Base-by-base conservation (phyloP, 2,329 filamentous ascomycete genomes). In the Diaporthe sp. region DNA sequence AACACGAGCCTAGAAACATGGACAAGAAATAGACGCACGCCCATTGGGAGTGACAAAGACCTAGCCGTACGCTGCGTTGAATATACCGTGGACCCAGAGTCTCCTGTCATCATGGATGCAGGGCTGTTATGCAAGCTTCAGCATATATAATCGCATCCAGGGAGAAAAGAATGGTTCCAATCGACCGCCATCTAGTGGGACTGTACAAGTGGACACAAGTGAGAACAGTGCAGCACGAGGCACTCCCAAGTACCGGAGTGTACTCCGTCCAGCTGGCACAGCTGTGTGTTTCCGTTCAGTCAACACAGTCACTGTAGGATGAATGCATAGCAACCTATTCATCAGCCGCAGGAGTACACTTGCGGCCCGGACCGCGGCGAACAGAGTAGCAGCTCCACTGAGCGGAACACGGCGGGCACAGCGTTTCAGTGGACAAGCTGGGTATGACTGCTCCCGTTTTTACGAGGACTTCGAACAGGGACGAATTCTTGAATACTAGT, bases 171-270 rank as follows among this genome's bases (percentile, higher is more conserved):
- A 6, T 12, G 17, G 17, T 12, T 22, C 8, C 30, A 35, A 19
- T 9, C 12, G 13, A 8, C 19, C 44, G 19, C 8, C 19, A n/a
- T n/a, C n/a, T n/a, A n/a, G n/a, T n/a, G n/a, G n/a, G n/a, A n/a
- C n/a, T n/a, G n/a, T 19, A 12, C 17, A 35, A 22, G 9, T 56
- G 19, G 30, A 22, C 2, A 9, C 15, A 22, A 56, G 19, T 12
- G 2, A 37, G 15, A n/a, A 10, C 4, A n/a, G 19, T 8, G 22
- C 27, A 37, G 55, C 30, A 35, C 8, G 19, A 58, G 9, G 19
- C 2, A 22, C 0, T 6, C 10, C 4, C 2, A 2, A 12, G 19
- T n/a, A 15, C 10, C 19, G 3, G 15, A 32, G 17, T 32, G 5
- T 22, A 19, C 1, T 10, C 2, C 15, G 53, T 32, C 27, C 13